Base-by-base conservation (phyloP, 2,329 filamentous ascomycete genomes). In the Aspergillaceae sp. region DNA sequence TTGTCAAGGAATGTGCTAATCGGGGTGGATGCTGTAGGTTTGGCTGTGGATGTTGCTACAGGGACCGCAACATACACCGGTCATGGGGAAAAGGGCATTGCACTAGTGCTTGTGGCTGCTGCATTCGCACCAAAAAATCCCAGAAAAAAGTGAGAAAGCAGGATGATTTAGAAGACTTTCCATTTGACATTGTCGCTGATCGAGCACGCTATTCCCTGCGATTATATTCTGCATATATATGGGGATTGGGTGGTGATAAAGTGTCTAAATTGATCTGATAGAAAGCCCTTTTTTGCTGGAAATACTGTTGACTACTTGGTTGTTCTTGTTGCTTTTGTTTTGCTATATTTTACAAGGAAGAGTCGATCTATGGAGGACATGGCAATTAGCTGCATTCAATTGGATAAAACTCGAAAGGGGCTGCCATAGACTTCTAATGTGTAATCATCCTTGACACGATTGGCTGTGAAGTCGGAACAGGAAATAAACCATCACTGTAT, bases 1-100 rank as follows among this genome's bases (percentile, higher is more conserved):
- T 48, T 2, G 43, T 32, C 0, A 27, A 46, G 41, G 43, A 51
- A 19, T 51, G 46, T 40, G 41, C 44, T 2, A 34, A 42, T 7
- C 43, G 49, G 0, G 49, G 49, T 11, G 49, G 47, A 4, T 51
- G 47, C 26, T 49, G 49, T 51, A 43, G 46, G 7, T 37, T 43
- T 11, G 11, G 11, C 7, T 49, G 47, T 19, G 33, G 30, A 5
- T 49, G 43, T n/a, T 51, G 48, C 36, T 41, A 44, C 7, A 41
- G 10, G 34, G 1, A 10, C 4, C 34, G n/a, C 9, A 7, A 1
- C 3, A 43, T 32, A 34, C n/a, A n/a, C 10, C n/a, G 41, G 4
- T 9, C 11, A 2, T 26, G 2, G 5, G 35, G 35, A 1, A 7
- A 7, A 27, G 41, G 32, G 8, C 19, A 43, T 10, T 43, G 32